phyloP scores from a whole-genome alignment of 164 flowering plant genomes.

The Hamamelis virginiana region DNA sequence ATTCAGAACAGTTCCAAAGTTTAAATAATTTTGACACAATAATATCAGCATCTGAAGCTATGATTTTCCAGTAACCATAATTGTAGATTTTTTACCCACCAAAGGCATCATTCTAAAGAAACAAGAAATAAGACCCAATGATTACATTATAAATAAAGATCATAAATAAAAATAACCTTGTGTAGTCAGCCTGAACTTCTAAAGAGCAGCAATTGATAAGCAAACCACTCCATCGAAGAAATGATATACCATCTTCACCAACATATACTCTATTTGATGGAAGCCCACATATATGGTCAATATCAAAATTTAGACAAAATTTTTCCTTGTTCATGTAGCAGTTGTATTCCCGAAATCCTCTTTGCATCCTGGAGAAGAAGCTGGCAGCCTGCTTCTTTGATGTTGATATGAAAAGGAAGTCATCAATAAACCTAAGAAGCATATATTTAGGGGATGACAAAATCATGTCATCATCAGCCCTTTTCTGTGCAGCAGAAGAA shows the following conservation, averaged over 20 bases:
- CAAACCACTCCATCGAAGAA: slow-evolving; percentile 89
- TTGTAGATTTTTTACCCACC: background rate
- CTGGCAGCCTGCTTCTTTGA: slow-evolving; percentile 63
- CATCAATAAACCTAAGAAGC: slow-evolving; percentile 79
- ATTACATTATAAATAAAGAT: background rate
- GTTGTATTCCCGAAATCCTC: slow-evolving; percentile 81
- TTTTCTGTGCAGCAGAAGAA: slow-evolving; percentile 10
- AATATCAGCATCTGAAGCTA: background rate
- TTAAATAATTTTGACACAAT: background rate
- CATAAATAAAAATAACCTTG: slow-evolving; percentile 47
- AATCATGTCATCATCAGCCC: slow-evolving; percentile 3
- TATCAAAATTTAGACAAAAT: slow-evolving; percentile 63
- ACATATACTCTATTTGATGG: slow-evolving; percentile 42
- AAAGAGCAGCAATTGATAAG: slow-evolving; percentile 70
- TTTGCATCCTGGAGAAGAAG: slow-evolving; percentile 51
- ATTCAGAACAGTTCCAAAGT: no score
- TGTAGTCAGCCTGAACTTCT: slow-evolving; percentile 94
- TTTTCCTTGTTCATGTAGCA: slow-evolving; percentile 77
- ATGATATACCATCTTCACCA: slow-evolving; percentile 61
- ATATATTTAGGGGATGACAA: slow-evolving; percentile 24
- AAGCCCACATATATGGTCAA: slow-evolving; percentile 11
- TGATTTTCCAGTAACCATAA: background rate
- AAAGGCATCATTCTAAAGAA: slow-evolving; percentile 2
- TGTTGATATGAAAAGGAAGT: slow-evolving; percentile 75
- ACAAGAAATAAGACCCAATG: background rate